Percentiles rank a stretch among this genome's conserved stretches.
Evolutionary conservation across 805 yeast species (phyloP).

Genomic region (Kuraishia capsulata): DNA sequence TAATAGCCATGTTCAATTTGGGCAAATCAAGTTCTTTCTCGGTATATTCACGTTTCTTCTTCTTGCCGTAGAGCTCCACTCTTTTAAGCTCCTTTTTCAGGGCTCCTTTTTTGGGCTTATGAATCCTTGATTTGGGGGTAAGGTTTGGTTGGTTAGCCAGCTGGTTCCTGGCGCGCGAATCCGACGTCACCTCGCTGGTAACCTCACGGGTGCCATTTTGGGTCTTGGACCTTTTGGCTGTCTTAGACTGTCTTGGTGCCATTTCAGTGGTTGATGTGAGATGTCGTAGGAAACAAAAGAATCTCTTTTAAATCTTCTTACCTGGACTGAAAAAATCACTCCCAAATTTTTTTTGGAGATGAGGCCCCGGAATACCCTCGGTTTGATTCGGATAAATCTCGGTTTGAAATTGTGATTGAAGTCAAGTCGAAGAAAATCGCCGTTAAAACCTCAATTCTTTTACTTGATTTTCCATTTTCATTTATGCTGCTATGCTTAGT

Average conservation of each 20-base stretch:
- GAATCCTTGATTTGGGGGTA: conserved; percentile 47
- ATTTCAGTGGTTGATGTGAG: conserved; percentile 22
- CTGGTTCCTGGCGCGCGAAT: conserved; percentile 61
- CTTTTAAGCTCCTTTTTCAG: conserved; percentile 61
- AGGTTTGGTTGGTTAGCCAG: conserved; percentile 48
- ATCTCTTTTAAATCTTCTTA: conserved; percentile 1
- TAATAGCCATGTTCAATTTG: conserved; percentile 67
- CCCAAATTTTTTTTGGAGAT: no score
- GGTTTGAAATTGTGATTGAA: no score
- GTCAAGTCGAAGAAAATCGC: no score
- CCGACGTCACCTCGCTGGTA: conserved; percentile 58
- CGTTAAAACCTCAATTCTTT: no score
- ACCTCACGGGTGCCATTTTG: conserved; percentile 49
- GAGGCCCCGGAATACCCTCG: no score
- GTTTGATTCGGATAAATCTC: no score
- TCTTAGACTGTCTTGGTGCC: conserved; percentile 54
- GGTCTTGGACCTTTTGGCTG: conserved; percentile 44
- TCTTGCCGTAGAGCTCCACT: conserved; percentile 60
- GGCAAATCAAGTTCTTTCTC: conserved; percentile 82
- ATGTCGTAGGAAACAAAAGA: background rate
- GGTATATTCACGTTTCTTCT: conserved; percentile 45
- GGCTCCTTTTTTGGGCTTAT: conserved; percentile 37
- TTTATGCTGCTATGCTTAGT: no score
- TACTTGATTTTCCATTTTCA: no score
- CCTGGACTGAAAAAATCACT: background rate